These are phyloP conservation scores for Pestalotiopsis sp. DNA, from an alignment of 2,329 filamentous ascomycete genomes.

Conservation along the genomic window DNA sequence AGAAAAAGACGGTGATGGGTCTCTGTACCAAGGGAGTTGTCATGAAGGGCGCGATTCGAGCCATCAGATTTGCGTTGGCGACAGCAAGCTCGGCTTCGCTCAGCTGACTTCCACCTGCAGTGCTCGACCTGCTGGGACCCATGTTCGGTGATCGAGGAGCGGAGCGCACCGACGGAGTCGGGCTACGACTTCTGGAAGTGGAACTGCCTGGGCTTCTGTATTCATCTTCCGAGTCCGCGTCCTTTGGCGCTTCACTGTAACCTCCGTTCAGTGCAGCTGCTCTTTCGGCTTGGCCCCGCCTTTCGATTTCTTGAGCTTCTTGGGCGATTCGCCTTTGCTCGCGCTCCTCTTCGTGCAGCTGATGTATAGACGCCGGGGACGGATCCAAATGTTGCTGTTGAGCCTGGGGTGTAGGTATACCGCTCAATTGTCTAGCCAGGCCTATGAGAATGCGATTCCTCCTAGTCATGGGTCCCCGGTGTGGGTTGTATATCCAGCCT, in stretches of 20 bases:
- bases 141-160: conserved; percentile 47
- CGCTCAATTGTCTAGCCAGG: conserved; percentile 83
- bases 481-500: conserved; percentile 92
- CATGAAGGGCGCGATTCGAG: conserved; percentile 85
- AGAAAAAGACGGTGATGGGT: conserved; percentile 93
- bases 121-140: conserved; percentile 39
- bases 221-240: conserved; percentile 45
- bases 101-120: conserved; percentile 55
- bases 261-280: conserved; percentile 70
- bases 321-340: conserved; percentile 70
- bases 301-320: conserved; percentile 78
- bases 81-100: conserved; percentile 73
- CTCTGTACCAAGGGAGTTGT: conserved; percentile 77
- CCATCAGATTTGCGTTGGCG: conserved; percentile 87
- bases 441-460: conserved; percentile 87
- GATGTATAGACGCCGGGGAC: conserved; percentile 35
- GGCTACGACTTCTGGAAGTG: conserved; percentile 13
- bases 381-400: conserved; percentile 32
- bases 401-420: conserved; percentile 71
- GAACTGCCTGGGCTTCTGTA: conserved; percentile 21
- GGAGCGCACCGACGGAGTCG: conserved; percentile 29
- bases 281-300: conserved; percentile 71
- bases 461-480: conserved; percentile 80
- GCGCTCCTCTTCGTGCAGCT: conserved; percentile 50
- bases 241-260: conserved; percentile 69